Percentiles rank a stretch among this genome's conserved stretches.
phyloP scores from a whole-genome alignment of 2,329 filamentous ascomycete species.

The Ambrosiella xylebori region DNA sequence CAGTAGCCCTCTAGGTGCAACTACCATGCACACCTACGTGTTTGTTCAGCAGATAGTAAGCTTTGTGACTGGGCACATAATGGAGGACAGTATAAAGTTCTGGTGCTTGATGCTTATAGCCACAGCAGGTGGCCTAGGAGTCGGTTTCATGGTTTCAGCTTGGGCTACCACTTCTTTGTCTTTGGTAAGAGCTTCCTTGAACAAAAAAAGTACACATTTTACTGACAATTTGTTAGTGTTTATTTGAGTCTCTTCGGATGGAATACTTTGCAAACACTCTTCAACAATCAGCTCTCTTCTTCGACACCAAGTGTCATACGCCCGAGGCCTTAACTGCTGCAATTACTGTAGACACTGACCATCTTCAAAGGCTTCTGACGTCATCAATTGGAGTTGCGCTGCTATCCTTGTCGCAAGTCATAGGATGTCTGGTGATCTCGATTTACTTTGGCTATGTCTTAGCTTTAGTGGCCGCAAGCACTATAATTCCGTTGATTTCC shows the following conservation, averaged over 20 bases:
- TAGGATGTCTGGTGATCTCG: conserved; percentile 18
- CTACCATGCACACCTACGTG: conserved; percentile 13
- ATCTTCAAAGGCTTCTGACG: conserved; percentile 20
- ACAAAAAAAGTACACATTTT: background rate
- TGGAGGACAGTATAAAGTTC: conserved; percentile 14
- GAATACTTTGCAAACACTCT: conserved; percentile 19
- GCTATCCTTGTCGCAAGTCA: conserved; percentile 18
- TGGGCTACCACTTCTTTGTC: conserved; percentile 16
- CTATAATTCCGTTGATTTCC: conserved; percentile 21
- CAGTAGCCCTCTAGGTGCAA: conserved; percentile 1
- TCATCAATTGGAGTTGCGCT: conserved; percentile 19
- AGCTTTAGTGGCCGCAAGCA: conserved; percentile 22
- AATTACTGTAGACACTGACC: conserved; percentile 19
- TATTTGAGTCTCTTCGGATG: conserved; percentile 16
- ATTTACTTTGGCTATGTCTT: conserved; percentile 23
- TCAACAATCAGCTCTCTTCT: conserved; percentile 18
- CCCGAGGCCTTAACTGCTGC: conserved; percentile 18
- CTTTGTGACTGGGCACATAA: conserved; percentile 6
- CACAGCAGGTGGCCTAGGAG: conserved; percentile 17
- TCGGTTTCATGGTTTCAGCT: conserved; percentile 17
- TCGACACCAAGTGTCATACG: conserved; percentile 19
- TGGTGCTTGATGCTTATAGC: conserved; percentile 21
- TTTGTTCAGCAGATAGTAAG: conserved; percentile 13
- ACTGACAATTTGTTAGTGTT: conserved; percentile 6
- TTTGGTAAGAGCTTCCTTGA: conserved; percentile 11